phyloP scores from a whole-genome alignment of 768 basidiomycete species.

The Russula emetica region DNA sequence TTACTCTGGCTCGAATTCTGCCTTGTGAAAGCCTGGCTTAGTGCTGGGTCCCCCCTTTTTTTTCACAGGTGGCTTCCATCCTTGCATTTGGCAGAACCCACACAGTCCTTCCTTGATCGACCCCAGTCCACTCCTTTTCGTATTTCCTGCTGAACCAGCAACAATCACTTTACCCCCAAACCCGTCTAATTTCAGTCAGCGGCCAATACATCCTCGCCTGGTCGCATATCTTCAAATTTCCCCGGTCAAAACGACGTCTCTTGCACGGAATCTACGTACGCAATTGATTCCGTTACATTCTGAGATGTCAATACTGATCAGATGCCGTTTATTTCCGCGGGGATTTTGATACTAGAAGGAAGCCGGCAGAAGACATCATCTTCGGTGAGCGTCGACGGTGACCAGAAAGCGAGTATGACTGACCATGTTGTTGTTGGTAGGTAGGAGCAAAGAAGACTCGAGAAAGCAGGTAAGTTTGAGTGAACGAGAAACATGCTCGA shows the following conservation, averaged over 20 bases:
- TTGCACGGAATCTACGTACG: slow-evolving; percentile 10
- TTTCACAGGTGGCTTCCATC: slow-evolving; percentile 23
- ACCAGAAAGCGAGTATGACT: neutral
- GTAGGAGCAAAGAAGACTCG: slow-evolving; percentile 5
- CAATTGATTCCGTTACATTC: slow-evolving; percentile 4
- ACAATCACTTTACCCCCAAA: slow-evolving; percentile 10
- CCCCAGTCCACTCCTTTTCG: slow-evolving; percentile 26
- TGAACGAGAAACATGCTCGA: slow-evolving; percentile 30
- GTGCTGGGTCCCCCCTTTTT: slow-evolving; percentile 20
- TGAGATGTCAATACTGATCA: slow-evolving; percentile 17
- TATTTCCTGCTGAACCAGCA: slow-evolving; percentile 20
- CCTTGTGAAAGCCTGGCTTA: slow-evolving; percentile 24
- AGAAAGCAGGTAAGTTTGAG: slow-evolving; percentile 28
- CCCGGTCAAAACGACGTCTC: neutral
- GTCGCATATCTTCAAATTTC: neutral
- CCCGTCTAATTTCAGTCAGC: slow-evolving; percentile 11
- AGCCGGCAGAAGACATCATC: slow-evolving; percentile 13
- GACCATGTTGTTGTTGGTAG: slow-evolving; percentile 5
- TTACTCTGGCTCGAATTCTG: slow-evolving; percentile 27
- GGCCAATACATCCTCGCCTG: slow-evolving; percentile 11
- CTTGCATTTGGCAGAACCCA: slow-evolving; percentile 25
- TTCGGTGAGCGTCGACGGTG: slow-evolving; percentile 9
- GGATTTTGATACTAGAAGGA: slow-evolving; percentile 11
- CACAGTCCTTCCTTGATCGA: slow-evolving; percentile 28
- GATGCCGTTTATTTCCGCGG: slow-evolving; percentile 20